A percentile compares a stretch with the other conserved stretches of the same genome.
Evolutionary conservation across 805 yeast genomes (phyloP).

Genomic region (Monosporozyma aerobia): DNA sequence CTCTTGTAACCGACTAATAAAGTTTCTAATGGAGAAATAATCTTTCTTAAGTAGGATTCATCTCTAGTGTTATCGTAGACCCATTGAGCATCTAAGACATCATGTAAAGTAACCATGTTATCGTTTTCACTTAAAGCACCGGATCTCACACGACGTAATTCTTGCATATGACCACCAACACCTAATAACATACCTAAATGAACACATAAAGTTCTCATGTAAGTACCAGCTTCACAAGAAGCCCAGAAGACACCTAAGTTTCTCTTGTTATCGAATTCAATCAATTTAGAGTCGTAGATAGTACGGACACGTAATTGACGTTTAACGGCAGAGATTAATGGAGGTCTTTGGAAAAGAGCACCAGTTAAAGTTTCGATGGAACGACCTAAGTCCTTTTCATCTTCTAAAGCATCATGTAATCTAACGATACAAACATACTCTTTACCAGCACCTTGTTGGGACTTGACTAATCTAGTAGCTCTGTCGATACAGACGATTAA

Average conservation of each 20-base stretch:
- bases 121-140: constrained; percentile 91
- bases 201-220: constrained; percentile 98
- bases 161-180: constrained; percentile 99
- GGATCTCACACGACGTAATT: constrained; percentile 96
- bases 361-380: constrained; percentile 92
- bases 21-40: constrained; percentile 91
- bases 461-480: constrained; percentile 95
- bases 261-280: constrained; percentile 92
- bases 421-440: constrained; percentile 97
- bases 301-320: constrained; percentile 98
- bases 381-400: constrained; percentile 81
- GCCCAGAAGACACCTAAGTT: constrained; percentile 99
- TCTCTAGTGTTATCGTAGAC: constrained; percentile 94
- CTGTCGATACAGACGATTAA: constrained; percentile 95
- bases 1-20: constrained; percentile 92
- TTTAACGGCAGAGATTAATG: constrained; percentile 96
- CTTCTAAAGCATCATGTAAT: constrained; percentile 86
- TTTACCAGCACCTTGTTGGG: constrained; percentile 99
- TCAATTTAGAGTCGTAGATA: constrained; percentile 88
- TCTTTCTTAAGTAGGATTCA: constrained; percentile 87
- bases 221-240: constrained; percentile 98
- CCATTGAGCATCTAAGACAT: constrained; percentile 97
- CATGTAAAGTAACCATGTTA: constrained; percentile 90
- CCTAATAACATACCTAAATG: constrained; percentile 97
- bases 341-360: constrained; percentile 98